Percentiles rank a stretch among this genome's conserved stretches.
Conservation (phyloP, 2,329 filamentous ascomycete species). For the Fusarium musae region DNA sequence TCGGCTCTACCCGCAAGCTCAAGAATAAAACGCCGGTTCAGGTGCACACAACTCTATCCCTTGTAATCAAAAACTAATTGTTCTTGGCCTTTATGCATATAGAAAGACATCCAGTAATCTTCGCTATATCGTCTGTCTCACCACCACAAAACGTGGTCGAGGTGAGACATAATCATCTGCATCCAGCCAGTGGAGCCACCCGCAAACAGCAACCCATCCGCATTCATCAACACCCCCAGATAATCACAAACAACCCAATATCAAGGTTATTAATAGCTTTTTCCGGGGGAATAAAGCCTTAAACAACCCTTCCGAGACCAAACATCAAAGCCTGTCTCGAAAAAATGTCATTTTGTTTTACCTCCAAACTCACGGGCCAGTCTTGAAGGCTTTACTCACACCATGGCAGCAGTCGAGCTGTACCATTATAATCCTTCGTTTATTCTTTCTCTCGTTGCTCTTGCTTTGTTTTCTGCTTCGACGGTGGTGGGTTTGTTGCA, state of each 20-base stretch:
- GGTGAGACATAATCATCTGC: not conserved
- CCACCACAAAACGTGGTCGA: not conserved
- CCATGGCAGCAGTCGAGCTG: constrained; percentile 24
- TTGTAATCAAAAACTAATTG: not conserved
- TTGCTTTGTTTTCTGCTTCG: constrained; percentile 52
- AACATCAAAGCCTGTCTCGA: constrained; percentile 8
- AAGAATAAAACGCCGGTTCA: not conserved
- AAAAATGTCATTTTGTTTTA: constrained; percentile 19
- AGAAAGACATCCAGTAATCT: not conserved
- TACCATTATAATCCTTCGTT: constrained; percentile 61
- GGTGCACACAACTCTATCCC: not conserved
- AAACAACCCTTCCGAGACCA: constrained; percentile 6
- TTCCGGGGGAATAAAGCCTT: not conserved
- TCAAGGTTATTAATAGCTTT: not conserved
- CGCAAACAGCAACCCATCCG: constrained; percentile 21
- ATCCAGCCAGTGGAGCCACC: constrained; percentile 13
- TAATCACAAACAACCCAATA: not conserved
- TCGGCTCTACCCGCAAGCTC: not conserved
- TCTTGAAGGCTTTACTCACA: not conserved
- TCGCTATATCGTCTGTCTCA: not conserved
- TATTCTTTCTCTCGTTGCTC: constrained; percentile 53
- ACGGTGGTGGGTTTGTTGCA: constrained; percentile 52
- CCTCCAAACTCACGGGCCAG: not conserved
- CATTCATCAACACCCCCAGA: constrained; percentile 2
- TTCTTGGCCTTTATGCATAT: not conserved